These are phyloP conservation scores for Hirsutella thompsonii DNA, from an alignment of 2,329 filamentous ascomycete genomes.

Conservation along the genomic window DNA sequence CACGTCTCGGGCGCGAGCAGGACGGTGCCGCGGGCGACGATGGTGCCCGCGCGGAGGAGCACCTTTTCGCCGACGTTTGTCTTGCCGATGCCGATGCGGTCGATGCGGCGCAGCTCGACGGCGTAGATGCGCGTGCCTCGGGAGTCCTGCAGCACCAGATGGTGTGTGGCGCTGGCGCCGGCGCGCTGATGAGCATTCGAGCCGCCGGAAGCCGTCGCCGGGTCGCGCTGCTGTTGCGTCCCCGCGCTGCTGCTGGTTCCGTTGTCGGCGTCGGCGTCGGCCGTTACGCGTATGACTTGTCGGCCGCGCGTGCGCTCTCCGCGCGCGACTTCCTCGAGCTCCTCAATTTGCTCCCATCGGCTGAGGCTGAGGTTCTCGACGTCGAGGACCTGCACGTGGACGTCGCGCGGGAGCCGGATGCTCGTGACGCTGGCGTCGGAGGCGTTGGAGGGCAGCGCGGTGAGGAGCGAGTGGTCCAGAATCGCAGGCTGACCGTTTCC, in stretches of 20 bases:
- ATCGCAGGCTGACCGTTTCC: conserved; percentile 11
- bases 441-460: conserved; percentile 41
- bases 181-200: conserved; percentile 4
- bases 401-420: conserved; percentile 40
- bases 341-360: conserved; percentile 79
- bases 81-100: conserved; percentile 51
- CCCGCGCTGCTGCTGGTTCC: no score
- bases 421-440: conserved; percentile 25
- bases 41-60: conserved; percentile 49
- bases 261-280: conserved; percentile 34
- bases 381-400: conserved; percentile 73
- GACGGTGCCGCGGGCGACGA: conserved; percentile 64
- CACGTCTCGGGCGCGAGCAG: conserved; percentile 59
- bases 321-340: conserved; percentile 58
- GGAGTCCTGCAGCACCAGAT: conserved; percentile 71
- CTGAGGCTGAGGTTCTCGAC: conserved; percentile 71
- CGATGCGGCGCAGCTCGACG: conserved; percentile 56
- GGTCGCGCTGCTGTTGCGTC: conserved; percentile 6
- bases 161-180: conserved; percentile 51
- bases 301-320: conserved; percentile 65
- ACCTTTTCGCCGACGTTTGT: conserved; percentile 70
- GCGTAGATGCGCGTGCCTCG: conserved; percentile 56
- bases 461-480: conserved; percentile 26
- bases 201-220: neutral
- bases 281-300: conserved; percentile 64